Conservation (phyloP, 2,329 filamentous ascomycete genomes). For the Talaromyces sp. region DNA sequence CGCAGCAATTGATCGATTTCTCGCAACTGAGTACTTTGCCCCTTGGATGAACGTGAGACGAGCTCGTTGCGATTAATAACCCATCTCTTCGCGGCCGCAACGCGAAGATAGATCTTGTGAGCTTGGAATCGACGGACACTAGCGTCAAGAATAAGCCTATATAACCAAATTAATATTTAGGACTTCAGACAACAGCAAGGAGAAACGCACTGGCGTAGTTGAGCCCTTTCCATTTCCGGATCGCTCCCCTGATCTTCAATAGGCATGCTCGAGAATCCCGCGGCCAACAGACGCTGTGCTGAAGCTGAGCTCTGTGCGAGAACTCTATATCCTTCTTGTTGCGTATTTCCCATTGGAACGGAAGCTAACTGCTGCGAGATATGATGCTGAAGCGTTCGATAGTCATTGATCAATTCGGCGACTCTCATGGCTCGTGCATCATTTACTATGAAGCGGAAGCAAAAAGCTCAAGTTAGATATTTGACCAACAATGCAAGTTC, state of each 20-base stretch:
- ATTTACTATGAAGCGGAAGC: constrained; percentile 49
- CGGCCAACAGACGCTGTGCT: constrained; percentile 53
- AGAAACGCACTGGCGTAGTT: constrained; percentile 44
- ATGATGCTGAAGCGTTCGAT: constrained; percentile 58
- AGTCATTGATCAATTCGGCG: constrained; percentile 63
- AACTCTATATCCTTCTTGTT: constrained; percentile 58
- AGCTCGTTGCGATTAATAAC: constrained; percentile 52
- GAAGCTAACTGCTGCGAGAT: constrained; percentile 54
- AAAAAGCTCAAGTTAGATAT: constrained; percentile 1
- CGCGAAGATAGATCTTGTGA: constrained; percentile 59
- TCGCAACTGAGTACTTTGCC: constrained; percentile 49
- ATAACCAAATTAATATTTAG: not conserved
- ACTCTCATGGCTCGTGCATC: constrained; percentile 61
- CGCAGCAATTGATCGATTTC: constrained; percentile 48
- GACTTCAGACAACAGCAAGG: not conserved
- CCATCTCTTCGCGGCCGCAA: constrained; percentile 59
- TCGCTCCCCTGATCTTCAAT: constrained; percentile 39
- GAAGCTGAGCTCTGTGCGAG: constrained; percentile 55
- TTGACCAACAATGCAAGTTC: not conserved
- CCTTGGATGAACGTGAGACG: constrained; percentile 48
- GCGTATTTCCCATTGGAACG: constrained; percentile 53
- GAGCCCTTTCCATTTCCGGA: constrained; percentile 54
- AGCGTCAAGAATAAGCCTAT: constrained; percentile 59
- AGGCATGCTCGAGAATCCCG: constrained; percentile 39
- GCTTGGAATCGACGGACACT: constrained; percentile 60